These are phyloP conservation scores for Aegilops longissima DNA, from an alignment of 176 grass and related monocot genomes.

Conservation along the genomic window DNA sequence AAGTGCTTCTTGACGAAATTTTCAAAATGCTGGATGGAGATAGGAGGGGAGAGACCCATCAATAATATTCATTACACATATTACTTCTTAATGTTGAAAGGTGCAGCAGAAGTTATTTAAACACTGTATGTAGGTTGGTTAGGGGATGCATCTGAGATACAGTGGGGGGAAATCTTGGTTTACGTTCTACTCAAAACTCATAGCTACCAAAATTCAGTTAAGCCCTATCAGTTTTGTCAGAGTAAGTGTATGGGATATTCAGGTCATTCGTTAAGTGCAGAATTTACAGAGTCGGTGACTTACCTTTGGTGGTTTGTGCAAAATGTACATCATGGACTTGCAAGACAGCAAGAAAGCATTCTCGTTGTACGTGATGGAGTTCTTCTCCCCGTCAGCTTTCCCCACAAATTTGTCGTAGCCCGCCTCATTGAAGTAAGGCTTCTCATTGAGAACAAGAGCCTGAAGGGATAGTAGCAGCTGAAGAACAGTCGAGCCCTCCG, in stretches of 20 bases:
- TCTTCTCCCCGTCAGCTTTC: conserved; percentile 90
- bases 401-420: conserved; percentile 95
- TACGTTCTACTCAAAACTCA: neutral
- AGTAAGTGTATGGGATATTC: neutral
- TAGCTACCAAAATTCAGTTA: neutral
- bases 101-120: neutral
- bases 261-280: neutral
- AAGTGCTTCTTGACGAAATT: conserved; percentile 87
- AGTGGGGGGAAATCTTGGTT: neutral
- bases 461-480: conserved; percentile 92
- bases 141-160: neutral
- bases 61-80: neutral
- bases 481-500: conserved; percentile 80
- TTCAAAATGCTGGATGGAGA: conserved; percentile 80
- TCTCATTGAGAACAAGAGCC: conserved; percentile 96
- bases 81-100: neutral
- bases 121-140: neutral
- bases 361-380: conserved; percentile 95
- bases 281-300: conserved; percentile 5
- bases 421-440: conserved; percentile 96
- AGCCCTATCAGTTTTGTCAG: neutral
- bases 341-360: conserved; percentile 89
- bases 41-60: neutral
- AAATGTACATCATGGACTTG: conserved; percentile 88
- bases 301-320: conserved; percentile 89